Base-by-base conservation (phyloP, 1,284 basidiomycete species). In the Trichosporon ovoides region DNA sequence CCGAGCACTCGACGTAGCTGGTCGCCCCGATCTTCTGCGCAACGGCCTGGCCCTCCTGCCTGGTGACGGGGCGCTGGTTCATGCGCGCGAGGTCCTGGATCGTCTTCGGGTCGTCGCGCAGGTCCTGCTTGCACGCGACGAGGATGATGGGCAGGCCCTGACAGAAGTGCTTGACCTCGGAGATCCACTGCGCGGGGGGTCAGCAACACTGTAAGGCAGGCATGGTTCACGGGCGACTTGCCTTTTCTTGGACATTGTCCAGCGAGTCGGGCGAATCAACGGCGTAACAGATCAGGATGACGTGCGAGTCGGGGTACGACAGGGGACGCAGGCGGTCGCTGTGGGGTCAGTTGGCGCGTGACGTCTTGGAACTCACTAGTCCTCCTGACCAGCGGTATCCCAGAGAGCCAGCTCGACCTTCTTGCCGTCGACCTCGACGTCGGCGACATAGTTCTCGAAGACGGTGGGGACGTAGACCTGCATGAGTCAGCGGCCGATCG, bases 201-300 rank as follows among this genome's bases (percentile, higher is more conserved):
- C 49, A 53, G 57, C 36, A 31, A n/a, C 31, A 31, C 22, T 20
- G 14, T 33, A 2, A 12, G 14, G 38, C 16, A 38, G 3, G 28
- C 37, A 28, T 10, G 38, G 5, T 16, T 7, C n/a, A 12, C 14
- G 13, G 18, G 19, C 12, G 35, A 78, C 84, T 43, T 37, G 89
- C 89, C 87, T 94, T 95, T 80, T 94, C 91, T 80, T 94, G 89
- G 35, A 95, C 90, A 81, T 95, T 95, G 79, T 93, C 91, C 63
- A 95, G 81, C 53, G 89, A 92, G 75, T 92, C 89, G 35, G 92
- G 91, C 56, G 87, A 90, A 81, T 95, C 91, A 65, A 94, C 85
- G 40, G 91, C 88, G 74, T 93, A 95, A 77, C 91, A 94, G 77
- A 95, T 92, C 61, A 95, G 83, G 77, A 94, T 91, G 73, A 94